Evolutionary conservation across 2,329 filamentous ascomycete species (phyloP).

Genomic region (Talaromyces marneffei): DNA sequence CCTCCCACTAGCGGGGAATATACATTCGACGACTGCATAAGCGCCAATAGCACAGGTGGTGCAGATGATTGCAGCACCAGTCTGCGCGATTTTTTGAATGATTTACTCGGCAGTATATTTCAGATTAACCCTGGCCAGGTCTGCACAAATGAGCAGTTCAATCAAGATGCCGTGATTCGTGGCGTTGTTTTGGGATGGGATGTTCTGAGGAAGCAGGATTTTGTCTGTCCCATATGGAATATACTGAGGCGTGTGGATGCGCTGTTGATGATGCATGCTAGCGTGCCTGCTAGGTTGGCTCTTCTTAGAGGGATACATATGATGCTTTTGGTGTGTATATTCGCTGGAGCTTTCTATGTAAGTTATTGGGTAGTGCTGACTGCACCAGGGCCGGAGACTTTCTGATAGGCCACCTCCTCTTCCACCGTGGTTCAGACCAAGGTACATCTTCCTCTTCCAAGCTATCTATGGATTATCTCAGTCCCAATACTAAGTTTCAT

Average conservation of each 20-base stretch:
- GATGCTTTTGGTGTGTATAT: slow-evolving; percentile 5
- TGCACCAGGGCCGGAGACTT: background rate
- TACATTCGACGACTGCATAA: slow-evolving; percentile 1
- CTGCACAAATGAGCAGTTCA: background rate
- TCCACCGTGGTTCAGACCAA: background rate
- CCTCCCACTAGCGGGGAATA: background rate
- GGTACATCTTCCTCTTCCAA: background rate
- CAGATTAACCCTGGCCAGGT: background rate
- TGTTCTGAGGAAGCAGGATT: background rate
- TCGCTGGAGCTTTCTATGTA: too few species aligned
- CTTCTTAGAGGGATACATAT: background rate
- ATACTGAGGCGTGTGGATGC: background rate
- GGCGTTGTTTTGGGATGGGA: background rate
- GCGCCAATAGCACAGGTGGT: background rate
- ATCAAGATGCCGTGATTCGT: background rate
- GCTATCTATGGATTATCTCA: too few species aligned
- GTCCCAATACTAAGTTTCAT: background rate
- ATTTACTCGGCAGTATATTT: background rate
- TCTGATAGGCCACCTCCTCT: slow-evolving; percentile 1
- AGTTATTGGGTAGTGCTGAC: background rate
- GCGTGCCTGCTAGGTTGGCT: background rate
- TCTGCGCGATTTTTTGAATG: background rate
- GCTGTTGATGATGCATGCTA: background rate
- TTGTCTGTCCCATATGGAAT: slow-evolving; percentile 1
- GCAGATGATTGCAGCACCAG: background rate